phyloP scores from a whole-genome alignment of 176 grass and related monocot genomes.

The Leersia perrieri region DNA sequence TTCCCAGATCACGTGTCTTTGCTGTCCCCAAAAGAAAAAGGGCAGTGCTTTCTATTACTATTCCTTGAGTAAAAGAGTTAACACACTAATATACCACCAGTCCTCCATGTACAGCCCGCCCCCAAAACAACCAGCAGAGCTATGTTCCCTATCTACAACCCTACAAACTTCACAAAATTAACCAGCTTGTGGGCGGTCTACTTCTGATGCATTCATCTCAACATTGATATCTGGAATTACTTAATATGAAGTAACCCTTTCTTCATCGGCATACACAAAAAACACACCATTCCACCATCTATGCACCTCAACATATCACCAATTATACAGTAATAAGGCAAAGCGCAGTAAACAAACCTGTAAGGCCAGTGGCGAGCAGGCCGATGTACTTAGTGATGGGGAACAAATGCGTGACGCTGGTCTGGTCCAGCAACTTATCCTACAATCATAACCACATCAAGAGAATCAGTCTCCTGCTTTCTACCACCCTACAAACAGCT shows the following conservation, averaged over 20 bases:
- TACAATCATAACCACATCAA: slow-evolving; percentile 22
- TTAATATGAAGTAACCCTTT: background rate
- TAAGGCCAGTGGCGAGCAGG: slow-evolving; percentile 89
- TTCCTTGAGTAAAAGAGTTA: background rate
- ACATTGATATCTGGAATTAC: background rate
- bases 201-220: background rate
- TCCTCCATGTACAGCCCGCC: background rate
- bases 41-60: background rate
- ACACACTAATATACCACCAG: background rate
- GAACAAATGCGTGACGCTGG: slow-evolving; percentile 84
- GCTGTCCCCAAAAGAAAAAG: background rate
- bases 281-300: background rate
- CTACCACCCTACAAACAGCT: background rate
- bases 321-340: background rate
- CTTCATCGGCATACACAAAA: background rate
- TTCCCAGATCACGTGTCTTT: background rate
- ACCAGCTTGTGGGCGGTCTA: background rate
- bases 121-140: background rate
- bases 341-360: slow-evolving; percentile 49
- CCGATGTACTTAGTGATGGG: slow-evolving; percentile 82
- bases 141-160: background rate
- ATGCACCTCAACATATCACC: background rate
- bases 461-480: background rate
- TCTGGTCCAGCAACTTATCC: slow-evolving; percentile 95
- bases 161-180: background rate